These are phyloP conservation scores for Sparassis latifolia DNA, from an alignment of 1,284 basidiomycete genomes.

Conservation along the genomic window DNA sequence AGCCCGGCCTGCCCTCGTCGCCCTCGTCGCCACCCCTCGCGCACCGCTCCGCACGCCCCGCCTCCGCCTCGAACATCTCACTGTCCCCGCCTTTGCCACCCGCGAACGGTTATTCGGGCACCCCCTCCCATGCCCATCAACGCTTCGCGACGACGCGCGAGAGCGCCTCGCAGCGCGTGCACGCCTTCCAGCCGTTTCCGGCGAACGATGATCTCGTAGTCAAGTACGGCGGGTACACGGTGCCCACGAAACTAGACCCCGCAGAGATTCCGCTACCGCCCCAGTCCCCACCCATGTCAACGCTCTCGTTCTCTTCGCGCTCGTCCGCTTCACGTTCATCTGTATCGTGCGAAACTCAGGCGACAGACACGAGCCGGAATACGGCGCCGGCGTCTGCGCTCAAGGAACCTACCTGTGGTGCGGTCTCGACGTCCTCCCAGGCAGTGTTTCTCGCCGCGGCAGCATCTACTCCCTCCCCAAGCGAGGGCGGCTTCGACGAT, in stretches of 20 bases:
- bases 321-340: slow-evolving; percentile 57
- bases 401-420: slow-evolving; percentile 13
- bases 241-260: slow-evolving; percentile 41
- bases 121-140: slow-evolving; percentile 14
- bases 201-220: slow-evolving; percentile 27
- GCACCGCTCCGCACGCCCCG: slow-evolving; percentile 17
- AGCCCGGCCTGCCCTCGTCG: slow-evolving; percentile 11
- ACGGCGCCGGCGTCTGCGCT: slow-evolving; percentile 25
- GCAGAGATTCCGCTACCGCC: slow-evolving; percentile 49
- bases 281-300: slow-evolving; percentile 62
- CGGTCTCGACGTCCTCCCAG: slow-evolving; percentile 6
- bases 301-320: slow-evolving; percentile 63
- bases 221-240: slow-evolving; percentile 21
- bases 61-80: slow-evolving; percentile 22
- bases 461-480: slow-evolving; percentile 9
- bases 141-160: slow-evolving; percentile 21
- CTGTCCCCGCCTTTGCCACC: slow-evolving; percentile 19
- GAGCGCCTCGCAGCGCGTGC: slow-evolving; percentile 9
- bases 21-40: slow-evolving; percentile 14
- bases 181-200: slow-evolving; percentile 17
- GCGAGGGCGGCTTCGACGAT: slow-evolving; percentile 18
- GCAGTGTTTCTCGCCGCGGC: slow-evolving; percentile 15
- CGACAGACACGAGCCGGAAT: slow-evolving; percentile 29
- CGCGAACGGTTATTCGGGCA: slow-evolving; percentile 13
- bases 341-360: slow-evolving; percentile 28